Percentiles rank a stretch among this genome's conserved stretches.
Conservation (phyloP, 2,329 filamentous ascomycete species). For the Claviceps purpurea region DNA sequence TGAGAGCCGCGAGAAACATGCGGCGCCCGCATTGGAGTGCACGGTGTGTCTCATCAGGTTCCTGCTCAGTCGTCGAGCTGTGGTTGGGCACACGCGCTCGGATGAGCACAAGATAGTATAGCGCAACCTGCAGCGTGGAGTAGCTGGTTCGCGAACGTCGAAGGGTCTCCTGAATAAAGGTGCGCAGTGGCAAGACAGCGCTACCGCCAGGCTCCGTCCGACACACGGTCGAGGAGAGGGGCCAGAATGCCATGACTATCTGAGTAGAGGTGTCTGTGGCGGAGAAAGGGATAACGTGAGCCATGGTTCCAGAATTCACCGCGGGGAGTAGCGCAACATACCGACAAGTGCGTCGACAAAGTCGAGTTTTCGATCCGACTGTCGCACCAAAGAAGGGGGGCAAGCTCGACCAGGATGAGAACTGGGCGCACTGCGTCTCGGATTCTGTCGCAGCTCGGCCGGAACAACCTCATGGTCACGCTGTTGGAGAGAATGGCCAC, state of each 20-base stretch:
- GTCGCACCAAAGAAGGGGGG: conserved; percentile 67
- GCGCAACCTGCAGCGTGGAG: conserved; percentile 88
- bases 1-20: conserved; percentile 92
- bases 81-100: conserved; percentile 74
- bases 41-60: conserved; percentile 53
- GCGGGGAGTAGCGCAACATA: conserved; percentile 45
- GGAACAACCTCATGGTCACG: conserved; percentile 39
- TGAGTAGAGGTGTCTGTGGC: conserved; percentile 82
- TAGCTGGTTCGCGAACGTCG: conserved; percentile 92
- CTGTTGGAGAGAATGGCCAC: conserved; percentile 12
- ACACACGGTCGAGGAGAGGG: conserved; percentile 68
- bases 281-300: conserved; percentile 2
- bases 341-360: conserved; percentile 96
- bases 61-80: conserved; percentile 79
- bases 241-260: conserved; percentile 96
- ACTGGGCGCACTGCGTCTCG: conserved; percentile 42
- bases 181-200: conserved; percentile 76
- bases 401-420: conserved; percentile 42
- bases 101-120: conserved; percentile 93
- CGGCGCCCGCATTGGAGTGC: conserved; percentile 90
- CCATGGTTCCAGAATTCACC: not conserved
- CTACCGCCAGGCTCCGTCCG: conserved; percentile 59
- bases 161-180: conserved; percentile 94
- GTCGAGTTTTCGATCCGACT: conserved; percentile 82
- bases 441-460: conserved; percentile 50